Conservation (phyloP, 148 eudicot species). For the Rhododendron molle region DNA sequence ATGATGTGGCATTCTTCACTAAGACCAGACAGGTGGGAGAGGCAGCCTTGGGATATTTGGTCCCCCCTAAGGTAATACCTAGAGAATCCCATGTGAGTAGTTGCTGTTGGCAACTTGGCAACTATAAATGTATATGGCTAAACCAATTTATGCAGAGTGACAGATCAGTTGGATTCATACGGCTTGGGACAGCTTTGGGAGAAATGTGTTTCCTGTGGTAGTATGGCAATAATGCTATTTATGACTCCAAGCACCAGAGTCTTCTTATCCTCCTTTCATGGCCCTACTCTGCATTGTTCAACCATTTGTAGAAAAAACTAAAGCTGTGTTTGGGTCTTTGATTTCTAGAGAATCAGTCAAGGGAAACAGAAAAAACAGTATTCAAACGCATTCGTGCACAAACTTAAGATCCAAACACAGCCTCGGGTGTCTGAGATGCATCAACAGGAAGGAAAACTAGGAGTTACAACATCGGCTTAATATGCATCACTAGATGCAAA, state of each 20-base stretch:
- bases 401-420: background rate
- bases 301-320: background rate
- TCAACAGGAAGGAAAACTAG: background rate
- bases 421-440: background rate
- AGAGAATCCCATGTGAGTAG: constrained; percentile 15
- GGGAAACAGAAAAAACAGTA: background rate
- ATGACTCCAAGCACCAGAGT: background rate
- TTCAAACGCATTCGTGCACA: background rate
- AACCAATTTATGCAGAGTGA: background rate
- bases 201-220: background rate
- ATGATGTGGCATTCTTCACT: background rate
- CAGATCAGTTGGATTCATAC: constrained; percentile 1
- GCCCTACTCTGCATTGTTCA: background rate
- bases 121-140: background rate
- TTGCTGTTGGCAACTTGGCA: constrained; percentile 10
- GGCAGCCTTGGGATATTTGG: background rate
- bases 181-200: background rate
- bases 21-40: constrained; percentile 3
- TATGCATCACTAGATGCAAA: background rate
- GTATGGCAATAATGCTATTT: background rate
- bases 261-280: background rate
- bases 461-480: background rate
- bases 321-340: background rate
- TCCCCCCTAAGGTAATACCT: constrained; percentile 1
- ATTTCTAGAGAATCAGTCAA: background rate